Evolutionary conservation across 2,329 filamentous ascomycete species (phyloP).

Genomic region (Ophidiomyces ophidiicola): DNA sequence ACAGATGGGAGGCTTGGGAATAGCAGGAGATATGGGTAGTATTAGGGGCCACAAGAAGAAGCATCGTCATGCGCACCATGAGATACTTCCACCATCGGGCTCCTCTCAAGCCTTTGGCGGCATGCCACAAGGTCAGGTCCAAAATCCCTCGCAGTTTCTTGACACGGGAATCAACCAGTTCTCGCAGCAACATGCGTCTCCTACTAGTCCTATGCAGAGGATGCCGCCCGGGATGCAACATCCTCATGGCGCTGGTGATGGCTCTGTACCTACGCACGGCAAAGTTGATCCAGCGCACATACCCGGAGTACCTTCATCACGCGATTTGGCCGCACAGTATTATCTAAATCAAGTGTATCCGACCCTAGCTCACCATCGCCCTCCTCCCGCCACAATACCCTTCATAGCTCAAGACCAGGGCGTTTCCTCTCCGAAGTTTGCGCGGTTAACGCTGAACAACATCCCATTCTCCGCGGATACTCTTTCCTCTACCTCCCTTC

Average conservation of each 20-base stretch:
- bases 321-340: conserved; percentile 70
- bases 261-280: conserved; percentile 53
- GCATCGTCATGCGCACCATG: conserved; percentile 85
- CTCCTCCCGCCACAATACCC: conserved; percentile 74
- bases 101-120: conserved; percentile 59
- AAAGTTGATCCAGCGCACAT: conserved; percentile 84
- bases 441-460: conserved; percentile 82
- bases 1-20: conserved; percentile 47
- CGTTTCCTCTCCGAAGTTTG: conserved; percentile 89
- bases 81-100: conserved; percentile 58
- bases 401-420: conserved; percentile 94
- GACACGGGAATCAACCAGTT: conserved; percentile 42
- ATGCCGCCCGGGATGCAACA: conserved; percentile 21
- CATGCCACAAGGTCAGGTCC: conserved; percentile 47
- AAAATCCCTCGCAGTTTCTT: conserved; percentile 42
- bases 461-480: conserved; percentile 76
- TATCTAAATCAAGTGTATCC: conserved; percentile 83
- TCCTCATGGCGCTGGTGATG: conserved; percentile 35
- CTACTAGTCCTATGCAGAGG: conserved; percentile 16
- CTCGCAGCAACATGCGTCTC: conserved; percentile 21
- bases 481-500: conserved; percentile 65
- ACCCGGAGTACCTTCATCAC: conserved; percentile 74
- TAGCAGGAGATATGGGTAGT: conserved; percentile 42
- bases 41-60: conserved; percentile 62
- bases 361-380: conserved; percentile 87